Evolutionary conservation across 2,329 filamentous ascomycete genomes (phyloP).

Genomic region (Exophiala oligosperma): DNA sequence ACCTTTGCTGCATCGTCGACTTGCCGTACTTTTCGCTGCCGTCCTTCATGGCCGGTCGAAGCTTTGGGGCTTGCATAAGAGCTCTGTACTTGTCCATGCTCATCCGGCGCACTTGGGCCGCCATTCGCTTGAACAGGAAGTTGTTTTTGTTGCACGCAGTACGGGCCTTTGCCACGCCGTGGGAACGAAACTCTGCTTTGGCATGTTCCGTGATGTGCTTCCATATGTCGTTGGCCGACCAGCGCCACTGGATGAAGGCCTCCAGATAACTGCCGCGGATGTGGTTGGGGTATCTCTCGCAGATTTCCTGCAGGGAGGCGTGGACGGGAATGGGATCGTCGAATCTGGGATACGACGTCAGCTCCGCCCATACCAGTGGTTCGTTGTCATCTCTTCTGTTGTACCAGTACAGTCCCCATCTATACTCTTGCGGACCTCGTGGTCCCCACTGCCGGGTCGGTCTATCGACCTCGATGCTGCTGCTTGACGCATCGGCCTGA

Average conservation of each 20-base stretch:
- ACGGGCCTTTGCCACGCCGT: constrained; percentile 1
- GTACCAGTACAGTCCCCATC: too few relatives aligned
- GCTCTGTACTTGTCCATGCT: constrained; percentile 5
- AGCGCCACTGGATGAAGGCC: constrained; percentile 20
- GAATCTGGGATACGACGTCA: constrained; percentile 14
- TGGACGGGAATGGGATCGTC: constrained; percentile 11
- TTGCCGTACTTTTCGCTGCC: constrained; percentile 11
- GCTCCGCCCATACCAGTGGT: constrained; percentile 6
- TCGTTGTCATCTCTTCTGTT: constrained; percentile 1
- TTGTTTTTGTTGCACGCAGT: constrained; percentile 11
- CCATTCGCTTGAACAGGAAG: constrained; percentile 19
- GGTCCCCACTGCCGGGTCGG: too few relatives aligned
- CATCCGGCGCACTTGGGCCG: background rate
- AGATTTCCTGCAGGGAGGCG: constrained; percentile 18
- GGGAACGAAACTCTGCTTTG: constrained; percentile 5
- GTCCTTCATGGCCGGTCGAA: constrained; percentile 9
- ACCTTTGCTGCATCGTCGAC: constrained; percentile 15
- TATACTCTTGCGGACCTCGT: too few relatives aligned
- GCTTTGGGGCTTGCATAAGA: constrained; percentile 9
- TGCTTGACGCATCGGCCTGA: too few relatives aligned
- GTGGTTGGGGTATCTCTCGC: constrained; percentile 22
- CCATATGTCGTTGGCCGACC: constrained; percentile 18
- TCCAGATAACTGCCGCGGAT: constrained; percentile 14
- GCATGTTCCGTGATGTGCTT: constrained; percentile 4
- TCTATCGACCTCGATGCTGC: too few relatives aligned